These are phyloP conservation scores for Pyrenophora graminea DNA, from an alignment of 2,329 filamentous ascomycete species.

Conservation along the genomic window DNA sequence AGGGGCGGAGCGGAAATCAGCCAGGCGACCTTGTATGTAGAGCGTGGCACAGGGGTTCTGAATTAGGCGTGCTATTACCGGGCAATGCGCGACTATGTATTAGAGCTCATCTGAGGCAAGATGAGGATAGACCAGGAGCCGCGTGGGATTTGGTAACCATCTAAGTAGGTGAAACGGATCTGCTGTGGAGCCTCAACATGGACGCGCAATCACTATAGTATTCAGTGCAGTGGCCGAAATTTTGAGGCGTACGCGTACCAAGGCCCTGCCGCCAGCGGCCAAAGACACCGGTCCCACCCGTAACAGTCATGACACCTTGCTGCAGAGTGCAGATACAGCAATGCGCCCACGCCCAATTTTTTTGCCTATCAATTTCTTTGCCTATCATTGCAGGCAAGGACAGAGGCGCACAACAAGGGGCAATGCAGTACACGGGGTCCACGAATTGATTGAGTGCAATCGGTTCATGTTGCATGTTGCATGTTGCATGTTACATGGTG, in stretches of 20 bases:
- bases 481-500: too few relatives aligned
- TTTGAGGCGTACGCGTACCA: conserved; percentile 12
- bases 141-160: conserved; percentile 20
- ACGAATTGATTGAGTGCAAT: too few relatives aligned
- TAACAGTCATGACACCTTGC: conserved; percentile 2
- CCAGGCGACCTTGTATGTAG: conserved; percentile 18
- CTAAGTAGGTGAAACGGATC: conserved; percentile 39
- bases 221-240: conserved; percentile 3
- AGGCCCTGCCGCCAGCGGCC: conserved; percentile 1
- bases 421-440: conserved; percentile 16
- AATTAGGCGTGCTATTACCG: conserved; percentile 17
- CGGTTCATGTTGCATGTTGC: too few relatives aligned
- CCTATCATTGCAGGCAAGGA: conserved; percentile 15
- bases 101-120: conserved; percentile 10
- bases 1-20: conserved; percentile 39
- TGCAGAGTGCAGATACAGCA: background rate
- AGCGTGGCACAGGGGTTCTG: conserved; percentile 25
- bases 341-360: background rate
- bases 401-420: conserved; percentile 23
- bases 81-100: conserved; percentile 20
- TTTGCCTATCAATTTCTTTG: background rate
- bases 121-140: conserved; percentile 24
- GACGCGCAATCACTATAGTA: conserved; percentile 36
- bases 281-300: conserved; percentile 9
- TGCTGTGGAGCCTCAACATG: conserved; percentile 29